Conservation (phyloP, 345 rosid genomes). For the Anastatica hierochuntica region DNA sequence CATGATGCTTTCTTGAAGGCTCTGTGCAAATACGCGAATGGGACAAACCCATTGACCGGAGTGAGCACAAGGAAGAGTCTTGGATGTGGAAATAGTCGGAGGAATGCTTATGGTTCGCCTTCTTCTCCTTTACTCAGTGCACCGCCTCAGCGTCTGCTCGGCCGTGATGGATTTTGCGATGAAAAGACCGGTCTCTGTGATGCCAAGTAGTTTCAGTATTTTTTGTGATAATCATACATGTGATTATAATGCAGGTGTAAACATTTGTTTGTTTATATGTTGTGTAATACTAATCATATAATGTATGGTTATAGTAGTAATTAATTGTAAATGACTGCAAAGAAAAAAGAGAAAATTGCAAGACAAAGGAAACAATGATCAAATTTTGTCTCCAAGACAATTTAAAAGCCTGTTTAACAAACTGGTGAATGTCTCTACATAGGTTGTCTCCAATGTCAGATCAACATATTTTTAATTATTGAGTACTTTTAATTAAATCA, state of each 20-base stretch:
- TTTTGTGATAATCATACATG: background rate
- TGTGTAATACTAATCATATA: conserved; percentile 1
- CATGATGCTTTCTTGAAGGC: no score
- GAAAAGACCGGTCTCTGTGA: conserved; percentile 65
- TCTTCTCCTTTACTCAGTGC: conserved; percentile 85
- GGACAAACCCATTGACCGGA: conserved; percentile 76
- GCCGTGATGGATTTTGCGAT: conserved; percentile 86
- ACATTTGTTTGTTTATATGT: conserved; percentile 1
- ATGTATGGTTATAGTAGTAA: background rate
- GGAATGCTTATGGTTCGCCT: conserved; percentile 79
- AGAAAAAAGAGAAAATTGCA: background rate
- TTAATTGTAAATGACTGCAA: background rate
- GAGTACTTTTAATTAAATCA: no score
- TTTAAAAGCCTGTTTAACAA: background rate
- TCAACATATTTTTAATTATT: no score
- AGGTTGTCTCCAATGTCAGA: background rate
- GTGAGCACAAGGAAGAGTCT: conserved; percentile 73
- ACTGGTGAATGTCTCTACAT: conserved; percentile 1
- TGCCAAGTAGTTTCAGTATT: conserved; percentile 22
- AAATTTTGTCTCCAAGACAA: background rate
- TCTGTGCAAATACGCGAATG: conserved; percentile 85
- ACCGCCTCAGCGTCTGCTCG: conserved; percentile 69
- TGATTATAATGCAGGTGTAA: background rate
- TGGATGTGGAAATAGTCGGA: conserved; percentile 74
- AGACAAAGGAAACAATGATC: background rate